Evolutionary conservation across 1,284 basidiomycete genomes (phyloP).

Genomic region (Erythrobasidium hasegawianum): DNA sequence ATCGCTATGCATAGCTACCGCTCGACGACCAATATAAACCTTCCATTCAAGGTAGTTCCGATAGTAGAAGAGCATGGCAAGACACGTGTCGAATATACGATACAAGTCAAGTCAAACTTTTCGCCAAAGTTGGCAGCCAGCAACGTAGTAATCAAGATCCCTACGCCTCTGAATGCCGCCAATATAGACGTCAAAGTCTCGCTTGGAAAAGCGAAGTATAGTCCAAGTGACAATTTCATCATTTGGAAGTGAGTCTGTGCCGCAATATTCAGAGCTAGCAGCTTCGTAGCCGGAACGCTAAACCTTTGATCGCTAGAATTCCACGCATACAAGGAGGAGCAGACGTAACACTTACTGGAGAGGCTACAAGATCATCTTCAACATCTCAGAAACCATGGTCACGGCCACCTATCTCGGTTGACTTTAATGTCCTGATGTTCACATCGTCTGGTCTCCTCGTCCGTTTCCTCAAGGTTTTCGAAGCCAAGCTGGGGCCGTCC

Average conservation of each 20-base stretch:
- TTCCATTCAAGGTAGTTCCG: slow-evolving; percentile 84
- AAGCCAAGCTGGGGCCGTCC: slow-evolving; percentile 70
- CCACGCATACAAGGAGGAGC: slow-evolving; percentile 86
- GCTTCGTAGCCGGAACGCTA: no score
- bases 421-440: slow-evolving; percentile 98
- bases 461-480: slow-evolving; percentile 95
- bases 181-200: slow-evolving; percentile 85
- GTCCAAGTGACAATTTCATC: slow-evolving; percentile 88
- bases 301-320: slow-evolving; percentile 60
- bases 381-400: slow-evolving; percentile 93
- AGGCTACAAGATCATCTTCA: slow-evolving; percentile 77
- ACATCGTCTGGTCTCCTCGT: slow-evolving; percentile 93
- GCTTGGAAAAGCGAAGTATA: slow-evolving; percentile 94
- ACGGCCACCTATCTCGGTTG: slow-evolving; percentile 92
- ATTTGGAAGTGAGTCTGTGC: slow-evolving; percentile 98
- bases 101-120: slow-evolving; percentile 85
- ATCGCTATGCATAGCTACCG: slow-evolving; percentile 93
- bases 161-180: slow-evolving; percentile 91
- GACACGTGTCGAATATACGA: slow-evolving; percentile 81
- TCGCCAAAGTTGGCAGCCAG: slow-evolving; percentile 88
- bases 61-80: slow-evolving; percentile 91
- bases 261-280: no score
- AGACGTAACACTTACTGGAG: slow-evolving; percentile 79
- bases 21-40: slow-evolving; percentile 88
- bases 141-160: slow-evolving; percentile 86